Percentiles rank a stretch among this genome's conserved stretches.
Conservation (phyloP, 805 yeast genomes). For the Zygotorulaspora chibaensis region DNA sequence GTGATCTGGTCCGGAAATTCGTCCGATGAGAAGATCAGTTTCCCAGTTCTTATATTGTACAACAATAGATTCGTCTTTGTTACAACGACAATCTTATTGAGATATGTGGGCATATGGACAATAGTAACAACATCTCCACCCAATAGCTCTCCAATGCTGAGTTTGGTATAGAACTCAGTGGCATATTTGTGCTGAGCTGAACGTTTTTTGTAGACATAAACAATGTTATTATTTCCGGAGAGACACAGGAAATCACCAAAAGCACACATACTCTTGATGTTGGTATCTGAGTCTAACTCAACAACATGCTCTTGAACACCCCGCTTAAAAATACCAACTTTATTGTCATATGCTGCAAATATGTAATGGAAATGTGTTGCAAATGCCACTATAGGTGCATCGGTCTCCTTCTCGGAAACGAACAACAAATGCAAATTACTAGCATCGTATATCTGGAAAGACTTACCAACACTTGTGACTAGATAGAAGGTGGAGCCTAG, state of each 20-base stretch:
- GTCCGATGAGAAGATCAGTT: constrained; percentile 53
- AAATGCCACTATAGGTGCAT: constrained; percentile 61
- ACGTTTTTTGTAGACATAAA: constrained; percentile 54
- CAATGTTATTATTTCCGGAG: constrained; percentile 41
- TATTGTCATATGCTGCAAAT: constrained; percentile 67
- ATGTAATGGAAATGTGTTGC: constrained; percentile 81
- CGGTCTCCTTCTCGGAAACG: constrained; percentile 77
- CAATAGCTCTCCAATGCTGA: constrained; percentile 48
- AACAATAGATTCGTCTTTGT: constrained; percentile 60
- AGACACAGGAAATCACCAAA: constrained; percentile 80
- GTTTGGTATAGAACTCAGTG: constrained; percentile 63
- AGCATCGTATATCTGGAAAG: constrained; percentile 92
- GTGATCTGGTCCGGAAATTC: constrained; percentile 58
- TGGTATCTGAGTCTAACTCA: constrained; percentile 35
- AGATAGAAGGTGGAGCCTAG: constrained; percentile 83
- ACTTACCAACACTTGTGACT: constrained; percentile 83
- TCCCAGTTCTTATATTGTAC: constrained; percentile 74
- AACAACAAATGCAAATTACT: constrained; percentile 78
- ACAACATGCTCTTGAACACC: constrained; percentile 53
- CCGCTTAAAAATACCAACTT: constrained; percentile 75
- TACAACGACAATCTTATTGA: constrained; percentile 85
- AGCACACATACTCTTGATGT: constrained; percentile 47
- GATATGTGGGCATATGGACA: constrained; percentile 83
- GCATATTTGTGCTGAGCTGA: constrained; percentile 38
- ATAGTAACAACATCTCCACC: constrained; percentile 61